Conservation (phyloP, 108 stramenopile genomes). For the Epithemia pelagica region DNA sequence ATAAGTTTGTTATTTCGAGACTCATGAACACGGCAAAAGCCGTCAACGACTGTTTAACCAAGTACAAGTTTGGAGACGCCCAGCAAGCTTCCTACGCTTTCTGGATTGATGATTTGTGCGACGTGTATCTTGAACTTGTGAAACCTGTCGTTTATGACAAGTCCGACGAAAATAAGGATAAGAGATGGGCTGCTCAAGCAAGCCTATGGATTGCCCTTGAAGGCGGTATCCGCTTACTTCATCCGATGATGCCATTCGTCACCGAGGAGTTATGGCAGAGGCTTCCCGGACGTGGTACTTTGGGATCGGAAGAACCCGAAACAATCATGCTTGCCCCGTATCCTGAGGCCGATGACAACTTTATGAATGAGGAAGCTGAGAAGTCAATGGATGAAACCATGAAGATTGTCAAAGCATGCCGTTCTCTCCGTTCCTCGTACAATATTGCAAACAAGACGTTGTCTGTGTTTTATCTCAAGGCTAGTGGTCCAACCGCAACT, state of each 20-base stretch:
- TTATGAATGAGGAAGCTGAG: constrained; percentile 51
- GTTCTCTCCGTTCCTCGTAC: constrained; percentile 79
- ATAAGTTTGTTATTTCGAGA: constrained; percentile 89
- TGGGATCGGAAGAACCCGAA: constrained; percentile 70
- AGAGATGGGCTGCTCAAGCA: constrained; percentile 88
- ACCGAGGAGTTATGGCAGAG: constrained; percentile 99
- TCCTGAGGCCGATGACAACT: constrained; percentile 59
- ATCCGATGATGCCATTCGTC: constrained; percentile 99
- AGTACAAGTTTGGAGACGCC: constrained; percentile 87
- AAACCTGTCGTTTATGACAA: constrained; percentile 90
- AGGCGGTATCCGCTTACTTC: constrained; percentile 85
- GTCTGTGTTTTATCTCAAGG: constrained; percentile 83
- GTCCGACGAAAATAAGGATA: constrained; percentile 60
- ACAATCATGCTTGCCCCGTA: constrained; percentile 96
- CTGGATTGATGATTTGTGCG: constrained; percentile 96
- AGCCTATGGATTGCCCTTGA: constrained; percentile 92
- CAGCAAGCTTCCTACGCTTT: constrained; percentile 79
- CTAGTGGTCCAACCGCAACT: constrained; percentile 37
- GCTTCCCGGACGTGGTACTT: constrained; percentile 93
- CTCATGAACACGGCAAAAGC: constrained; percentile 71
- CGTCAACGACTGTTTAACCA: constrained; percentile 64
- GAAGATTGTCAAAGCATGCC: constrained; percentile 75
- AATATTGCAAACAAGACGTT: constrained; percentile 74
- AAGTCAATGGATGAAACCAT: constrained; percentile 71
- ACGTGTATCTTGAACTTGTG: constrained; percentile 96